phyloP scores from a whole-genome alignment of 176 grass and related monocot genomes.

The Urochloa ruziziensis region DNA sequence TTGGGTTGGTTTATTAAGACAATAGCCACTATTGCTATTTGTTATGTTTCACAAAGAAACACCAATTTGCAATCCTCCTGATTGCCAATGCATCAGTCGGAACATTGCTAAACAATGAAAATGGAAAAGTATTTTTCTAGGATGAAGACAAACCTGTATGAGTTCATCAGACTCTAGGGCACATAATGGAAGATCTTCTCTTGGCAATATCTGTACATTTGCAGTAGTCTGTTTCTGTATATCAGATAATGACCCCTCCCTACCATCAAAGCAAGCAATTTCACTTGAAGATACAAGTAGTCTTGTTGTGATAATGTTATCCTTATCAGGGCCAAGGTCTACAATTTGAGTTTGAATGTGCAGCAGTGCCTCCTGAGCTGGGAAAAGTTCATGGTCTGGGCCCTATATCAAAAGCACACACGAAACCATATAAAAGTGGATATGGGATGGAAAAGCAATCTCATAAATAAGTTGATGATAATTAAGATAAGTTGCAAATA shows the following conservation, averaged over 20 bases:
- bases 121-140: slow-evolving; percentile 1
- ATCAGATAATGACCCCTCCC: slow-evolving; percentile 76
- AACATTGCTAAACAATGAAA: slow-evolving; percentile 20
- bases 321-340: slow-evolving; percentile 94
- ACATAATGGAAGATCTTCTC: slow-evolving; percentile 76
- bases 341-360: slow-evolving; percentile 96
- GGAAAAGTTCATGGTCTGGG: slow-evolving; percentile 89
- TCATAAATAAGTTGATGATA: slow-evolving; percentile 14
- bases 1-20: neutral
- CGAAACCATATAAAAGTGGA: slow-evolving; percentile 24
- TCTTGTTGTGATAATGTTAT: slow-evolving; percentile 94
- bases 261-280: slow-evolving; percentile 81
- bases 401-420: slow-evolving; percentile 48
- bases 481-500: slow-evolving; percentile 21
- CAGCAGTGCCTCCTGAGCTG: slow-evolving; percentile 89
- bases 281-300: slow-evolving; percentile 86
- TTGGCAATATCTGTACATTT: slow-evolving; percentile 95
- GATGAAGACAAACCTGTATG: slow-evolving; percentile 70
- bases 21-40: neutral
- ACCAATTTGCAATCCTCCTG: neutral
- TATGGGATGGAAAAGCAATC: neutral
- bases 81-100: neutral
- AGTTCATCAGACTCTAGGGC: slow-evolving; percentile 91
- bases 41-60: slow-evolving; percentile 17
- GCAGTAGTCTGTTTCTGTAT: slow-evolving; percentile 81